Base-by-base conservation (phyloP, 345 rosid genomes). In the Salix udensis region DNA sequence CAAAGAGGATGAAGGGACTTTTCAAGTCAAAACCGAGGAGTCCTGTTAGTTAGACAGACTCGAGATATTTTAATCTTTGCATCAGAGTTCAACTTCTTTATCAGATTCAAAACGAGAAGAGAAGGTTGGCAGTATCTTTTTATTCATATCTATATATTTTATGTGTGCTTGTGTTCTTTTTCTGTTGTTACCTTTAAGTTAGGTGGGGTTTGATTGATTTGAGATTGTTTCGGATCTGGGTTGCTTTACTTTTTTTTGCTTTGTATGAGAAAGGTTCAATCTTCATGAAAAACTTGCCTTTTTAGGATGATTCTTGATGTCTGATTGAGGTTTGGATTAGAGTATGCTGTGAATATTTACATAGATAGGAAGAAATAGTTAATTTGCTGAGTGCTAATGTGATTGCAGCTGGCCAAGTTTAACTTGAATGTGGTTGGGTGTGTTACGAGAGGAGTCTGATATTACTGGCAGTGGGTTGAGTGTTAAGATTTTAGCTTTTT, bases 1-100 rank as follows among this genome's bases (percentile, higher is more conserved):
- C 85, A 39, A 68, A 82, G 62, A 90, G 85, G 82, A 90, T 91
- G 98, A 95, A 95, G 79, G 93, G 97, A 1, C 86, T 91, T 36
- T 91, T 95, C 86, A 95, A 95, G 84, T 84, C 90, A 23, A 95
- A 93, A 86, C 93, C 97, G 12, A 96, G 97, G 1, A 93, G 98
- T 68, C 98, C 97, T 0, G 85, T 81, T 91, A 77, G 96, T 95
- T 44, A 89, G 93, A 15, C 98, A 93, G 69, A 88, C 96, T 12
- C 97, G 96, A 74, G 96, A 95, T 85, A 93, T 95, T 70, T 97
- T 95, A 53, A 84, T 84, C 69, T 91, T 74, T 39, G 87, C 80
- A 86, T 48, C 67, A 37, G 62, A 28, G 58, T 44, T 70, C 78
- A 12, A 64, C 80, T 30, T 39, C 53, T 18, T 70, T 75, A 30